Conservation (phyloP, 495 filamentous ascomycete genomes). For the Cercophora sp. region DNA sequence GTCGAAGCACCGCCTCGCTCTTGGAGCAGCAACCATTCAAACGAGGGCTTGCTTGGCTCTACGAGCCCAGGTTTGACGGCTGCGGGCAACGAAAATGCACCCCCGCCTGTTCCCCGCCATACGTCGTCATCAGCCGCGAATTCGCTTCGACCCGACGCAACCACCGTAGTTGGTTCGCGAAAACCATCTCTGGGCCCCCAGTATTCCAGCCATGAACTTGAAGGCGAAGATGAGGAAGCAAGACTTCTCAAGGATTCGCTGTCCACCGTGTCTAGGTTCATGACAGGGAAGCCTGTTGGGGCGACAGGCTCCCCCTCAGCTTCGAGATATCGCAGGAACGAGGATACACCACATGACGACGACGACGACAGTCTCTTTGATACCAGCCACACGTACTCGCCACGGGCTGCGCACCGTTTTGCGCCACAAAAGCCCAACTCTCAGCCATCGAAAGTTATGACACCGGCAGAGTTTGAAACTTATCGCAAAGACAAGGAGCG, state of each 20-base stretch:
- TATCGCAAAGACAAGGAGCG: conserved; percentile 78
- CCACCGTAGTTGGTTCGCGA: conserved; percentile 42
- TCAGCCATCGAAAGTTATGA: conserved; percentile 69
- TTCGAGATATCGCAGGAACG: conserved; percentile 36
- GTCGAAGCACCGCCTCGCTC: conserved; percentile 62
- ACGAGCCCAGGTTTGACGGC: conserved; percentile 30
- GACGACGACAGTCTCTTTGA: conserved; percentile 47
- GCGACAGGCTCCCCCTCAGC: conserved; percentile 10
- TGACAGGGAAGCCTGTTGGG: conserved; percentile 27
- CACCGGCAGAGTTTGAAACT: conserved; percentile 78
- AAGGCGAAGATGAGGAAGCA: conserved; percentile 66
- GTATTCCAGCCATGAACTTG: conserved; percentile 37
- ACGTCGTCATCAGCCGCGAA: conserved; percentile 19
- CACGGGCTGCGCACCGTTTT: conserved; percentile 47
- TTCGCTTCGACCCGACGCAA: conserved; percentile 12
- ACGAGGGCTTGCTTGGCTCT: conserved; percentile 55
- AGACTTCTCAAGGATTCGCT: conserved; percentile 61
- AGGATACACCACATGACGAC: conserved; percentile 27
- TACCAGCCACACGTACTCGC: conserved; percentile 49
- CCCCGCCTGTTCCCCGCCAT: conserved; percentile 35
- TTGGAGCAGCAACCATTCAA: conserved; percentile 64
- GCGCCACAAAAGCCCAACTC: conserved; percentile 37
- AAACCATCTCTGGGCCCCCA: conserved; percentile 43
- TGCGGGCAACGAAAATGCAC: conserved; percentile 22
- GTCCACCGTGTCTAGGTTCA: conserved; percentile 43